A percentile compares a stretch with the other conserved stretches of the same genome.
Conservation (phyloP, 2,329 filamentous ascomycete genomes). For the Sporothrix euskadiensis region DNA sequence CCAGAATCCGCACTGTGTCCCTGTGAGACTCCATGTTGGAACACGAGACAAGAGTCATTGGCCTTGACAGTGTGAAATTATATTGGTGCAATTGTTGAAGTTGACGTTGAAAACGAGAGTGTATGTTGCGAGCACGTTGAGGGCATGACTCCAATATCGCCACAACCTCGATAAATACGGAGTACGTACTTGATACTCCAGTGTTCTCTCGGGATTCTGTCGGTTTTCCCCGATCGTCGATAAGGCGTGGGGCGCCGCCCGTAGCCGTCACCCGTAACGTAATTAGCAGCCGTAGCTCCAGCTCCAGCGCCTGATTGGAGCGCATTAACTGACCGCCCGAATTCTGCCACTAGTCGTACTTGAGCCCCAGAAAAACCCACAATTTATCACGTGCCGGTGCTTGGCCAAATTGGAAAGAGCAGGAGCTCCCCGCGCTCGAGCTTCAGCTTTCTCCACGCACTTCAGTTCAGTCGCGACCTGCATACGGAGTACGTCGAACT, state of each 20-base stretch:
- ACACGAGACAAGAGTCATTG: neutral
- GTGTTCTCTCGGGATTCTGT: neutral
- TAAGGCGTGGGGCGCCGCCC: conserved; percentile 11
- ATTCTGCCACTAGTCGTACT: neutral
- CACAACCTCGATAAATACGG: neutral
- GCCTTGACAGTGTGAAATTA: too few relatives aligned
- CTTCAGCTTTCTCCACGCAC: neutral
- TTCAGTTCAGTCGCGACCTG: neutral
- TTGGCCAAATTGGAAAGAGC: neutral
- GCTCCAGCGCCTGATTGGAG: neutral
- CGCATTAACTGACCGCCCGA: neutral
- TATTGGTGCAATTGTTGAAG: neutral
- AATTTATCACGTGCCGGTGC: conserved; percentile 1
- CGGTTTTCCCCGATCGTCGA: neutral
- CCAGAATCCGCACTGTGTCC: conserved; percentile 53
- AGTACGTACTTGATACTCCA: neutral
- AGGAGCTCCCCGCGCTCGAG: conserved; percentile 8
- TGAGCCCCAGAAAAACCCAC: neutral
- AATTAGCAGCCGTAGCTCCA: neutral
- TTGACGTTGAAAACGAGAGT: neutral
- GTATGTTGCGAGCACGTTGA: neutral
- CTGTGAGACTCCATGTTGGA: conserved; percentile 5
- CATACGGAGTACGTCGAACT: neutral
- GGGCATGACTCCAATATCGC: neutral
- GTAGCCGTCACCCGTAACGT: neutral